Evolutionary conservation across 352 stramenopile species (phyloP), one percentile per base, ranked within the genome.

Genomic region (Phytophthora chlamydospora): DNA sequence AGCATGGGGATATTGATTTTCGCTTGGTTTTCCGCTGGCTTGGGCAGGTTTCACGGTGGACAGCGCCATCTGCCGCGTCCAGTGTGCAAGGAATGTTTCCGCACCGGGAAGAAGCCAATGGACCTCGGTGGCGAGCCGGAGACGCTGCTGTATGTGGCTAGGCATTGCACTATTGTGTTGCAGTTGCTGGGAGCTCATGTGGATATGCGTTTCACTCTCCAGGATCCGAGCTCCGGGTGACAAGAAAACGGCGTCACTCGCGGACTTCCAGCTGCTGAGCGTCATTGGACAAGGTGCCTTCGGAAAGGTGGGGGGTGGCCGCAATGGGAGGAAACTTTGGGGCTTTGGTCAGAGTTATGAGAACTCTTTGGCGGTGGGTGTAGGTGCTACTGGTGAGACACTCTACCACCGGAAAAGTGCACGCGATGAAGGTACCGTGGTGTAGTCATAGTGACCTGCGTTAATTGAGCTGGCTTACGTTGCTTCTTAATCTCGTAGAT

Each of bases 211-310:
- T 62, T 36, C 17, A 27, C 31, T 50, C 14, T 54, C 43, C 39
- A 74, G 53, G 45, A 73, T 71, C 21, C 60, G 60, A 52, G 40
- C 45, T 13, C 53, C 39, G 12, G 62, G 44, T 11, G 47, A 68
- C 21, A 76, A 80, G 61, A 85, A 85, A 51, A 64, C 65, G 5
- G 75, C 87, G 21, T 81, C 69, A 16, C 80, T 98, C 11, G 90
- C 96, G 24, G 97, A 99, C 75, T 99, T 99, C 75, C 79, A 98
- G 58, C 70, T 99, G 27, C 78, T 99, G 16, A 97, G 91, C 50
- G 95, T 99, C n/a, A 98, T 99, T 41, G 84, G 84, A 5, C 84
- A 93, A 58, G 84, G 84, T 16, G 80, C 84, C n/a, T 93, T 93
- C 39, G 84, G 81, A 34, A 88, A 85, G 72, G 79, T 84, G 13